These are phyloP conservation scores for Trichoderma citrinoviride DNA, from an alignment of 2,329 filamentous ascomycete genomes.

Conservation along the genomic window DNA sequence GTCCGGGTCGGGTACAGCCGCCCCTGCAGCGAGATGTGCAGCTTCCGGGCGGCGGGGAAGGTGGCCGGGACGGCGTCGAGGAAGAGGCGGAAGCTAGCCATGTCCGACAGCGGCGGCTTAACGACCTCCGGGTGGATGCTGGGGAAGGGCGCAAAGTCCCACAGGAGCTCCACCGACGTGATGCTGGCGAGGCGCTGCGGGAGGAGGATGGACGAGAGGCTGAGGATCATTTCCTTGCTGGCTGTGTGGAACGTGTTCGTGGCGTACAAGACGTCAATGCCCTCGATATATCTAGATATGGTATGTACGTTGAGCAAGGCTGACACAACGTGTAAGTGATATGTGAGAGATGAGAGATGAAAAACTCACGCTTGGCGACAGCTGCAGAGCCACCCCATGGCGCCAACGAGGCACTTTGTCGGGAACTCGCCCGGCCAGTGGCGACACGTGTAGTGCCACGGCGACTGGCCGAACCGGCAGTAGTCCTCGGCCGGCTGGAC, in stretches of 20 bases:
- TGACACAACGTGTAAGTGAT: neutral
- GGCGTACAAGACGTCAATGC: conserved; percentile 32
- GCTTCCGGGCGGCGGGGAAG: conserved; percentile 22
- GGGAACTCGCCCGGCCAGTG: conserved; percentile 27
- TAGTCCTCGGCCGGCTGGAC: conserved; percentile 25
- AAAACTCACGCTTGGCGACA: conserved; percentile 32
- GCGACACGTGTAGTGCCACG: conserved; percentile 22
- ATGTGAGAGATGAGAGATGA: too few species aligned
- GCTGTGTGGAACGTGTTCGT: conserved; percentile 31
- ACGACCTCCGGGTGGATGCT: neutral
- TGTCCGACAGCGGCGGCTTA: conserved; percentile 8
- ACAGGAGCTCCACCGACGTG: conserved; percentile 29
- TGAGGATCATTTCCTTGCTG: conserved; percentile 26
- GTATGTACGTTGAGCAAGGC: too few species aligned
- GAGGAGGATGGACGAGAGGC: conserved; percentile 24
- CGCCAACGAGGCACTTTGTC: conserved; percentile 28
- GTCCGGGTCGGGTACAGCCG: conserved; percentile 6
- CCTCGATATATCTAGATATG: conserved; percentile 30
- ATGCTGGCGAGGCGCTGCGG: conserved; percentile 28
- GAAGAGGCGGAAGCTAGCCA: conserved; percentile 24
- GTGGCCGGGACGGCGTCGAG: conserved; percentile 23
- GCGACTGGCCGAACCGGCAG: conserved; percentile 24
- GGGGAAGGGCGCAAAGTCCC: conserved; percentile 26
- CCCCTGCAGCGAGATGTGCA: conserved; percentile 27
- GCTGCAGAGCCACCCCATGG: conserved; percentile 33